Conservation (phyloP, 177 flowering plant species). For the Telopea speciosissima region DNA sequence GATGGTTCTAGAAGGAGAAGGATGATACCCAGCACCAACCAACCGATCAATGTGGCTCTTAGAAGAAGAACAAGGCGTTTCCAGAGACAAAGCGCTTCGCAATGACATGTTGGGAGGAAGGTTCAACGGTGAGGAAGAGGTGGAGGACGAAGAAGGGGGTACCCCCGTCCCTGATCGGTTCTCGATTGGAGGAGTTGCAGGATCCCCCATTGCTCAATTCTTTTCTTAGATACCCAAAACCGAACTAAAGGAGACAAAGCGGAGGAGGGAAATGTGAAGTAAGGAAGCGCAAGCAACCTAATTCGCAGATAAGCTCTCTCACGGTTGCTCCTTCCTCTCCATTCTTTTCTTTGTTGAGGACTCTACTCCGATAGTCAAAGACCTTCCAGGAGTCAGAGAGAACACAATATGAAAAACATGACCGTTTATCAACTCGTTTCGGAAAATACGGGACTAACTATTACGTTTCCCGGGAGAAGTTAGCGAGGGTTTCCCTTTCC, state of each 20-base stretch:
- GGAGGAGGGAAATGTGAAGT: background rate
- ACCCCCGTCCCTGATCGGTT: constrained; percentile 13
- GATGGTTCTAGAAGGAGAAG: constrained; percentile 59
- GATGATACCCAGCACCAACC: constrained; percentile 34
- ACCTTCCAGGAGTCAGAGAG: no score
- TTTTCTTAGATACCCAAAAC: background rate
- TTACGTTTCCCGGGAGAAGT: no score
- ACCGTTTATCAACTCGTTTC: no score
- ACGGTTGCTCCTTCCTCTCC: no score
- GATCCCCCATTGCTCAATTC: constrained; percentile 19
- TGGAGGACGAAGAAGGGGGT: constrained; percentile 13
- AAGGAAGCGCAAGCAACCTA: no score
- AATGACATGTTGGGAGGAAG: constrained; percentile 26
- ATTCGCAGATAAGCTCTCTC: no score
- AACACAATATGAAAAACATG: no score
- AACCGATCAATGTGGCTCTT: constrained; percentile 32
- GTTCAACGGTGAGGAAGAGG: constrained; percentile 24
- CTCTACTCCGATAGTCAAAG: no score
- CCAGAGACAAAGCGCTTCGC: constrained; percentile 1
- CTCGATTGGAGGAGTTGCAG: constrained; percentile 18
- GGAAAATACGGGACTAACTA: no score
- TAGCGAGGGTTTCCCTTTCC: no score
- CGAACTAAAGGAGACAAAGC: background rate
- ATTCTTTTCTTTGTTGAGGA: no score
- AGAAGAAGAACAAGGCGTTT: constrained; percentile 21